Evolutionary conservation across 768 basidiomycete genomes (phyloP), one percentile per base, ranked within the genome.

Genomic region (Suillus subaureus): DNA sequence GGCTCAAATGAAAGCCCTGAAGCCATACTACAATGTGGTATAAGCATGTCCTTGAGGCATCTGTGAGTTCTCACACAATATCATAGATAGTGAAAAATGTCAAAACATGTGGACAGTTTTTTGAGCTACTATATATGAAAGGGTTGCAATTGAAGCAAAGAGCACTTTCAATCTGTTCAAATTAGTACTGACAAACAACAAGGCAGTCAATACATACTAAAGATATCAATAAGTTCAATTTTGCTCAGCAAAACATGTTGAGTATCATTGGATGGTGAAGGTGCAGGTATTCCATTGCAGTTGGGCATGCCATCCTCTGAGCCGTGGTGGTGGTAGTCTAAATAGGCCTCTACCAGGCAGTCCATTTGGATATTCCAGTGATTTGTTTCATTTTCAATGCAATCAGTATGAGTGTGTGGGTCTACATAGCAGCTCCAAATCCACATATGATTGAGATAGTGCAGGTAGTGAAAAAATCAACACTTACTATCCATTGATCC

Each of bases 341-440:
- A 23, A 61, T 61, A 61, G 18, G 60, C 60, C 16, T 12, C 60
- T 1, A 61, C 60, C 15, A 61, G 16, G 26, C 12, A 4, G 26
- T 42, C 60, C 7, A 61, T 42, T 42, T 61, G 60, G 8, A 21
- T 18, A 18, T 15, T 26, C 60, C 60, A 61, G 40, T 61, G 60
- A 5, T 40, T 15, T 6, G 15, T 61, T 61, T 61, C 8, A 6
- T 28, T 7, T 55, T 28, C 54, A 4, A 55, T 55, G 35, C 35
- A 6, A 33, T 9, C 35, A 37, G 35, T n/a, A 33, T 6, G 31
- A 33, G 31, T 33, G 31, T 6, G 31, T 33, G 31, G 54, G 21
- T 55, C 54, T 28, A n/a, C 15, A 21, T 55, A 61, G 42, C 35
- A 9, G 9, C 35, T 37, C 6, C 35, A 37, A 6, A 13, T 18